Percentiles rank a stretch among this genome's conserved stretches.
Evolutionary conservation across 495 filamentous ascomycete species (phyloP).

Genomic region (Annulohypoxylon stygium): DNA sequence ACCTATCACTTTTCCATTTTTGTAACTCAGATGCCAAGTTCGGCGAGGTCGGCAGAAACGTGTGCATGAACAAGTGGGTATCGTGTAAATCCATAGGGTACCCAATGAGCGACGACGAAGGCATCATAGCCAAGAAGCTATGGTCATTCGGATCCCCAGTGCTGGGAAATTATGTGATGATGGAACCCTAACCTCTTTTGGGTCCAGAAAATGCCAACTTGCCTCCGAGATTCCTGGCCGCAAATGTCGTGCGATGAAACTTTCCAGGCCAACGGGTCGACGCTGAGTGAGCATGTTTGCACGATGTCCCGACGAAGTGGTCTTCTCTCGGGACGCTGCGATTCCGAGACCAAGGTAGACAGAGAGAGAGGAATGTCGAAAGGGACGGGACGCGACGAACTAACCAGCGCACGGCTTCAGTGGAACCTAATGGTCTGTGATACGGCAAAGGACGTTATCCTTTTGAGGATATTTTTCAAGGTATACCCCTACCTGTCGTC

Average conservation of each 20-base stretch:
- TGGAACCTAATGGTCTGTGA: slow-evolving; percentile 37
- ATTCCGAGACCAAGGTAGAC: slow-evolving; percentile 36
- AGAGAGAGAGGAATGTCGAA: slow-evolving; percentile 9
- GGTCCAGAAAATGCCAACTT: slow-evolving; percentile 8
- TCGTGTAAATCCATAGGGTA: slow-evolving; percentile 34
- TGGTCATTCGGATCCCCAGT: slow-evolving; percentile 40
- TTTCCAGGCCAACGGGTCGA: slow-evolving; percentile 14
- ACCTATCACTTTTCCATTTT: slow-evolving; percentile 49
- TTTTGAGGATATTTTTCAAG: slow-evolving; percentile 29
- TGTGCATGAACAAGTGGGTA: slow-evolving; percentile 45
- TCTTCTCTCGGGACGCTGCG: slow-evolving; percentile 30
- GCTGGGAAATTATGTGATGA: slow-evolving; percentile 46
- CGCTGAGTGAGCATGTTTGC: slow-evolving; percentile 31
- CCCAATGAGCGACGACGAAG: slow-evolving; percentile 38
- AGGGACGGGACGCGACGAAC: slow-evolving; percentile 42
- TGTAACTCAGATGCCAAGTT: slow-evolving; percentile 46
- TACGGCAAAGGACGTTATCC: slow-evolving; percentile 29
- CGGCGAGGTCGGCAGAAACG: slow-evolving; percentile 43
- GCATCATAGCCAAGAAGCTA: slow-evolving; percentile 41
- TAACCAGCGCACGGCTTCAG: slow-evolving; percentile 34
- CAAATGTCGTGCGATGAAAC: slow-evolving; percentile 36
- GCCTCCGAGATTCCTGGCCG: slow-evolving; percentile 32
- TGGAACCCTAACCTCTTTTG: slow-evolving; percentile 37
- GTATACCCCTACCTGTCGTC: slow-evolving; percentile 32
- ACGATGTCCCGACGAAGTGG: slow-evolving; percentile 15